These are phyloP conservation scores for Entrophospora sp. DNA, from an alignment of 192 early-diverging fungal species.

Conservation along the genomic window DNA sequence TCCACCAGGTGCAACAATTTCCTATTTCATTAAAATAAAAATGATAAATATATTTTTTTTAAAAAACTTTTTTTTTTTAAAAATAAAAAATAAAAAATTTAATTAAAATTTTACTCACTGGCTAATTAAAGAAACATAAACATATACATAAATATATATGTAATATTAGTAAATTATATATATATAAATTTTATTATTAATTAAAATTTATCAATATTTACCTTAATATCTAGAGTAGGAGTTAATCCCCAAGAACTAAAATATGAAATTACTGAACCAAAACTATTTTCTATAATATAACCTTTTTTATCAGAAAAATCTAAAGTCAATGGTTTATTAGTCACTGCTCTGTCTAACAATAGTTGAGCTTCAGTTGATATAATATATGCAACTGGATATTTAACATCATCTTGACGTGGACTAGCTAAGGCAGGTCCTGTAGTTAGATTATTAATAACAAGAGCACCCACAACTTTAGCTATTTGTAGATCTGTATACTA, in stretches of 20 bases:
- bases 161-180: not conserved
- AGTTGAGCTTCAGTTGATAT: not conserved
- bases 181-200: not conserved
- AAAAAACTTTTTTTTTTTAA: not conserved
- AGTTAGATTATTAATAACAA: no score
- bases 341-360: not conserved
- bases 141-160: not conserved
- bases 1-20: conserved; percentile 44
- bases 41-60: not conserved
- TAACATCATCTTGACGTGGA: no score
- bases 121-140: not conserved
- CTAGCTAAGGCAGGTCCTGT: no score
- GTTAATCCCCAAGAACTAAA: not conserved
- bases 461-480: no score
- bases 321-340: not conserved
- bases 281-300: not conserved
- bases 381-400: not conserved
- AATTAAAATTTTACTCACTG: not conserved
- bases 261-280: not conserved
- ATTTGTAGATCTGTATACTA: no score
- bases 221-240: not conserved
- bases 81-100: no score
- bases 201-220: not conserved
- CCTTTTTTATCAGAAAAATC: not conserved
- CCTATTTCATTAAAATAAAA: conserved; percentile 31